Conservation (phyloP, 768 basidiomycete species). For the Thelephora aurantiotincta region DNA sequence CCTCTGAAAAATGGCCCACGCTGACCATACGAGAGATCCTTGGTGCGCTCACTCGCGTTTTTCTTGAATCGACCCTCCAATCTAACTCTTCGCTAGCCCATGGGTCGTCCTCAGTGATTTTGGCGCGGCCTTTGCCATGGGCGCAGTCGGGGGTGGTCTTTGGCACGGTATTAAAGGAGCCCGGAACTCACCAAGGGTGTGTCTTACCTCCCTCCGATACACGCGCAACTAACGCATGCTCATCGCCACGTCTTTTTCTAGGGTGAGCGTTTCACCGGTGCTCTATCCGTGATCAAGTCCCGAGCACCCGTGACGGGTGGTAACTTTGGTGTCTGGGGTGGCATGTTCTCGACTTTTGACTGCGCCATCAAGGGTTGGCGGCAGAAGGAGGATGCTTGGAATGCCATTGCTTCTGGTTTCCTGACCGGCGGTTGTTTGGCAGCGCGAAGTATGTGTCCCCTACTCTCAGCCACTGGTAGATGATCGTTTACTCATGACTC, state of each 20-base stretch:
- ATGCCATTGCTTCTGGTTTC: slow-evolving; percentile 96
- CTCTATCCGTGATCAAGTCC: slow-evolving; percentile 93
- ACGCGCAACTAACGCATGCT: background rate
- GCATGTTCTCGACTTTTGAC: slow-evolving; percentile 97
- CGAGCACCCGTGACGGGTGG: slow-evolving; percentile 96
- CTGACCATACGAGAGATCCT: slow-evolving; percentile 89
- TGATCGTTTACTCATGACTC: slow-evolving; percentile 5
- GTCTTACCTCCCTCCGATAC: slow-evolving; percentile 14
- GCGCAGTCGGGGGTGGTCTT: slow-evolving; percentile 92
- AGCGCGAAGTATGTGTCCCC: slow-evolving; percentile 64
- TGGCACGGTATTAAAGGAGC: slow-evolving; percentile 99
- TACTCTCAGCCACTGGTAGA: background rate
- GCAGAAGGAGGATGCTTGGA: slow-evolving; percentile 98
- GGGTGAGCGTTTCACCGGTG: slow-evolving; percentile 92
- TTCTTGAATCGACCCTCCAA: background rate
- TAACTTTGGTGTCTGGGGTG: slow-evolving; percentile 93
- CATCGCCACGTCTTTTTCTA: slow-evolving; percentile 15
- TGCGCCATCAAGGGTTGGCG: slow-evolving; percentile 95
- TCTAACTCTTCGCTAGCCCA: slow-evolving; percentile 39
- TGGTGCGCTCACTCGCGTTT: slow-evolving; percentile 36
- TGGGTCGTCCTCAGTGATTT: slow-evolving; percentile 99
- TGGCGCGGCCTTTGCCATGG: slow-evolving; percentile 96
- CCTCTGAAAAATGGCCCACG: slow-evolving; percentile 51
- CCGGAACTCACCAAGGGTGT: slow-evolving; percentile 85
- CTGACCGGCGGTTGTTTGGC: slow-evolving; percentile 96